Evolutionary conservation across 2,329 filamentous ascomycete genomes (phyloP), one percentile per base, ranked within the genome.

Genomic region (Exophiala sp.): DNA sequence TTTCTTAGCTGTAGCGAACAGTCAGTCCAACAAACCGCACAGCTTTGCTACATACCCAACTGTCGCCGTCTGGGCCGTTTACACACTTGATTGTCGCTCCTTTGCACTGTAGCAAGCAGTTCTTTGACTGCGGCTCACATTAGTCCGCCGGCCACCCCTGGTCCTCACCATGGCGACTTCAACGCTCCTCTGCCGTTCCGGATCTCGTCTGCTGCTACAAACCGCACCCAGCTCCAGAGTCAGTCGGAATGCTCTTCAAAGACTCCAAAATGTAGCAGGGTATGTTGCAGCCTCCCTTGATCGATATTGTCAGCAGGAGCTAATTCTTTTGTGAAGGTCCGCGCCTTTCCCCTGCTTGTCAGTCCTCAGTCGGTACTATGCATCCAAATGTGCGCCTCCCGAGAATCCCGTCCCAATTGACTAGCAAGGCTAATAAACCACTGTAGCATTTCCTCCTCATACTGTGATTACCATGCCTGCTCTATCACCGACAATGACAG

Each of bases 381-480:
- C 81, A 67, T 82, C 80, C 51, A 83, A 83, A 73, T 81, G 80
- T 83, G 73, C 66, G 76, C 62, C 27, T 32, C 24, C 7, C 37
- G 30, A 23, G 38, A 16, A 6, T 18, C 44, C 46, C 52, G 32
- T 21, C 44, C 27, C 14, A 50, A 29, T 48, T 30, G 39, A 35
- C 41, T 44, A 44, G 53, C 48, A 56, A 53, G 45, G 35, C 42
- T 59, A 53, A 52, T 55, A 57, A 35, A 55, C 48, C 46, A 49
- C 48, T 44, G 55, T 43, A 93, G 94, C 91, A 43, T 97, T 88
- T 76, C 94, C 93, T 61, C 82, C 89, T 62, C 93, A 98, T 76
- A 91, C 86, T 62, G 77, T 98, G 71, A 84, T 98, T 75, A 93
- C 82, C 78, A 98, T 98, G 93, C 93, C 93, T 60, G 93, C 93